Base-by-base conservation (phyloP, 2,329 filamentous ascomycete genomes). In the Malbranchea cinnamomea region DNA sequence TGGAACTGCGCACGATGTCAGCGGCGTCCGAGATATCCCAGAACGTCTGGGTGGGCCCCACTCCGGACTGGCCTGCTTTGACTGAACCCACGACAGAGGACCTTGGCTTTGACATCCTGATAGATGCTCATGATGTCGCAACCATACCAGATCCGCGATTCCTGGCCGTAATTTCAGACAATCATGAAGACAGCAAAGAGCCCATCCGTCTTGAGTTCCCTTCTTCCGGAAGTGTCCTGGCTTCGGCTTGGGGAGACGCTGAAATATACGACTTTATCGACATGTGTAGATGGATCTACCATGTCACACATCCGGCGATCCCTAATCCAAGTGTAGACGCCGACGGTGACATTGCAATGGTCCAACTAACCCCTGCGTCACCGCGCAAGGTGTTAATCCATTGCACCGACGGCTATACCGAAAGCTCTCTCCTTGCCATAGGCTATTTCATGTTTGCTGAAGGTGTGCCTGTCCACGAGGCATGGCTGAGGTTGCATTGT, bases 361-460 rank as follows among this genome's bases (percentile, higher is more conserved):
- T 50, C 1, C 41, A 47, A 10, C 18, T 36, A 6, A 36, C 32
- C n/a, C 34, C 38, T 6, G 49, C 49, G 16, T 54, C 56, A 19
- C 62, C 72, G 32, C 63, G 73, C 38, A 84, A 74, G 47, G 72
- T 95, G 19, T 68, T 95, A 18, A 80, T 98, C 23, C 87, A 95
- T 54, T 95, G 89, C 52, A 76, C 78, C 2, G 89, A 98, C 52
- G 89, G 89, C 11, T 98, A 98, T 47, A 98, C 89, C 0, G 89
- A 98, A 54, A 87, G 80, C 1, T 84, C 84, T 2, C 67, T 98
- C 53, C 65, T 98, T 11, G 83, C 72, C 2, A 71, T 98, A 22
- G 82, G 87, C 6, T 98, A 98, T 54, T 83, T 78, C 50, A 92
- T 91, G 67, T 98, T 84, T 54, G 82, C 80, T 31, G 82, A 89